A percentile compares a stretch with the other conserved stretches of the same genome.
phyloP scores from a whole-genome alignment of 345 rosid genomes.

The Acer saccharum region DNA sequence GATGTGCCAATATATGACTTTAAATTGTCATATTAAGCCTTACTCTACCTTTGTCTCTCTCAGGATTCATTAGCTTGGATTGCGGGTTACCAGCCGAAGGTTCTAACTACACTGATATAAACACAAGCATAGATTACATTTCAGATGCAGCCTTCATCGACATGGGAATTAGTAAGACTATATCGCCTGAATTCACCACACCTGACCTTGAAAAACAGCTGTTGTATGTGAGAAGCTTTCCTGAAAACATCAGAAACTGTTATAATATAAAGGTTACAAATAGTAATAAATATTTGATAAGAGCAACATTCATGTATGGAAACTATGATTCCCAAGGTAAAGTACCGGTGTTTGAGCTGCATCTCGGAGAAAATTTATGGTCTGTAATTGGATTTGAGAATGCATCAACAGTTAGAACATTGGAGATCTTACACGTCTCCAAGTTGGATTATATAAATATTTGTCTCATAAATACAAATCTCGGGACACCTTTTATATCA shows the following conservation, averaged over 20 bases:
- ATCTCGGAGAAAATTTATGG: slow-evolving; percentile 37
- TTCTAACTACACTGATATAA: slow-evolving; percentile 1
- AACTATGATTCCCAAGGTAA: slow-evolving; percentile 32
- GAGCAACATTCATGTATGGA: slow-evolving; percentile 41
- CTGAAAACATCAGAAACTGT: slow-evolving; percentile 42
- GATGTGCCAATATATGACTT: no score
- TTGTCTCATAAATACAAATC: slow-evolving; percentile 42
- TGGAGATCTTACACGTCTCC: slow-evolving; percentile 34
- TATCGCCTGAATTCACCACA: neutral
- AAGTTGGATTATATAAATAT: slow-evolving; percentile 19
- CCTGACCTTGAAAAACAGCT: neutral
- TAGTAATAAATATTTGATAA: slow-evolving; percentile 35
- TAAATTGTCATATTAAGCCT: no score
- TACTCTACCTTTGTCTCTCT: neutral
- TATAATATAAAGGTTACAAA: slow-evolving; percentile 30
- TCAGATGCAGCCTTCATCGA: slow-evolving; percentile 1
- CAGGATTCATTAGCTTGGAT: slow-evolving; percentile 26
- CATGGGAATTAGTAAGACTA: neutral
- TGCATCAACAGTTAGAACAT: slow-evolving; percentile 11
- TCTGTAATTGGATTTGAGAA: slow-evolving; percentile 16
- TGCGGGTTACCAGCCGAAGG: slow-evolving; percentile 8
- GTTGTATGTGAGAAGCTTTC: slow-evolving; percentile 33
- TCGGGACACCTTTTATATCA: slow-evolving; percentile 53
- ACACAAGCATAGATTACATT: slow-evolving; percentile 9
- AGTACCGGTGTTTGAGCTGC: slow-evolving; percentile 28